Base-by-base conservation (phyloP, 2,329 filamentous ascomycete species). In the Colletotrichum sp. region DNA sequence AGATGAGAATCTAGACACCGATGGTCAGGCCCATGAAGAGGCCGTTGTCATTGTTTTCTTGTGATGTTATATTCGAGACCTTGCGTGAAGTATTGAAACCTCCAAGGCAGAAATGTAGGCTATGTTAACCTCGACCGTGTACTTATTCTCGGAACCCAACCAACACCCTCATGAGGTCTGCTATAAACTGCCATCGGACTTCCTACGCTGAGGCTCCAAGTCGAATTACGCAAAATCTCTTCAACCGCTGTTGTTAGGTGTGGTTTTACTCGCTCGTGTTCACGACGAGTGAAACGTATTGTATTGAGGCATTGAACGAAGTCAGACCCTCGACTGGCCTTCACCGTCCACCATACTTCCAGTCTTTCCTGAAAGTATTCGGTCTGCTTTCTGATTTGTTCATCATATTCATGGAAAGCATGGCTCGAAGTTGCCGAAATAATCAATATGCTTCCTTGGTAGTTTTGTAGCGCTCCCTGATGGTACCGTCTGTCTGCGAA, bases 311-410 rank as follows among this genome's bases (percentile, higher is more conserved):
- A 7, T 4, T 2, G 5, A 21, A 48, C 2, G 0, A n/a, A 21
- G 9, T 48, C 43, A 1, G 0, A 43, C 39, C 18, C 0, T 21
- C n/a, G 0, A 48, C n/a, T 21, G 18, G 43, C 13, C n/a, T 48
- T 48, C n/a, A 6, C 0, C 43, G 10, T 48, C n/a, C 10, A 48
- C n/a, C 10, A 2, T 48, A 1, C 16, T 48, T 48, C 39, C 3
- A 3, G 39, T 0, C 9, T n/a, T 18, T 48, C 18, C 39, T 48
- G 9, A 0, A 48, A n/a, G 9, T 10, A n/a, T 48, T 12, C 1
- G 18, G 0, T 10, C 1, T n/a, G 4, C 4, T 10, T 48, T 48
- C 16, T 48, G 0, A 0, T 1, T 48, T n/a, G 0, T n/a, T 48
- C 39, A n/a, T 0, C 36, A 39, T 39, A 0, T 18, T 18, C 0